Evolutionary conservation across 202 grass and related monocot genomes (phyloP).

Genomic region (Elaeis oleifera): DNA sequence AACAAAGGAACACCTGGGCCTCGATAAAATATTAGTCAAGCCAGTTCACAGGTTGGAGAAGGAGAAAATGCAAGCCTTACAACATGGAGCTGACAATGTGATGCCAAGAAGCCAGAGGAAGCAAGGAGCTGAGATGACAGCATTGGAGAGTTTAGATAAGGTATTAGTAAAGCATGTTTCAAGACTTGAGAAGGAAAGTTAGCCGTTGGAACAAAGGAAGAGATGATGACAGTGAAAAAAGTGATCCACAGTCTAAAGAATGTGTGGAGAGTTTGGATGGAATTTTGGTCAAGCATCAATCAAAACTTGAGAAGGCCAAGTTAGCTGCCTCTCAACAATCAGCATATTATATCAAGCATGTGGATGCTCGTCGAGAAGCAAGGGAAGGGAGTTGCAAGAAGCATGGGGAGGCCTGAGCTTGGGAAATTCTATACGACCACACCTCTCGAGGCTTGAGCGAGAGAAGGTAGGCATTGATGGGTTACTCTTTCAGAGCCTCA

Average conservation of each 20-base stretch:
- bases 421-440: slow-evolving; percentile 58
- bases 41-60: slow-evolving; percentile 42
- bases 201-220: slow-evolving; percentile 14
- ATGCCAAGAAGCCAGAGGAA: background rate
- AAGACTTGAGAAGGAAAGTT: slow-evolving; percentile 49
- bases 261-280: slow-evolving; percentile 31
- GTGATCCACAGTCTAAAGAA: slow-evolving; percentile 7
- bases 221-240: slow-evolving; percentile 15
- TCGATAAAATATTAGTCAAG: slow-evolving; percentile 51
- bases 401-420: slow-evolving; percentile 70
- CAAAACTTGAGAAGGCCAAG: slow-evolving; percentile 51
- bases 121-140: slow-evolving; percentile 10
- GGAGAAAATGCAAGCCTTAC: slow-evolving; percentile 36
- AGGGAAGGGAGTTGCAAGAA: slow-evolving; percentile 62
- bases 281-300: slow-evolving; percentile 46
- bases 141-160: slow-evolving; percentile 43
- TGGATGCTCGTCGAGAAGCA: slow-evolving; percentile 38
- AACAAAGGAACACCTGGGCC: background rate
- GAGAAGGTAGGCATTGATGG: slow-evolving; percentile 49
- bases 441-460: slow-evolving; percentile 70
- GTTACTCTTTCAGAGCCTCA: background rate
- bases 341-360: slow-evolving; percentile 28
- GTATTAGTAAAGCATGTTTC: slow-evolving; percentile 50
- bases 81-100: slow-evolving; percentile 8
- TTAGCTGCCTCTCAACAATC: slow-evolving; percentile 24